Base-by-base conservation (phyloP, 2,329 filamentous ascomycete genomes). In the Monosporascus sp. region DNA sequence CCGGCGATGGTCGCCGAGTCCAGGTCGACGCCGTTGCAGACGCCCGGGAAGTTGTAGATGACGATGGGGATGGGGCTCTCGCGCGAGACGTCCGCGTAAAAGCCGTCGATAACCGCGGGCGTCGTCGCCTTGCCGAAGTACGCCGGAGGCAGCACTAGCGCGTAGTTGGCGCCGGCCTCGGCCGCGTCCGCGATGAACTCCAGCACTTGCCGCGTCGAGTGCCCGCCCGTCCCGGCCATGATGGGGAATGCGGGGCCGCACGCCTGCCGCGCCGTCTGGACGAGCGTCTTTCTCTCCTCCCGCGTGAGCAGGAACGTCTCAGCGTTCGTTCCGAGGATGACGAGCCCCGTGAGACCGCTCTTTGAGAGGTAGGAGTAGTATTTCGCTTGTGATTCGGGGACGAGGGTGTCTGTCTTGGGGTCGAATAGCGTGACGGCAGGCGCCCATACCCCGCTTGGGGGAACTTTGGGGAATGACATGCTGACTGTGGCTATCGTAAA, bases 1-100 rank as follows among this genome's bases (percentile, higher is more conserved):
- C 67, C 67, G 1, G 77, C 71, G 47, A 88, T 82, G 0, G 77
- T 76, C 48, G 82, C 83, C 2, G 83, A 85, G 66, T 87, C 84
- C 24, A 89, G 72, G 64, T 89, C 85, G 3, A 88, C 72, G 24
- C 85, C 85, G 57, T 85, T 85, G 62, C 81, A 86, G 20, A 88
- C 84, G 14, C 74, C 82, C 0, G 85, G 85, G 69, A 88, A 88
- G 67, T 88, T 87, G 68, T 87, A 86, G 15, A 88, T 68, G 41
- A 88, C 75, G 34, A 87, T 72, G 0, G 83, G 83, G 3, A 88
- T 66, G 2, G 75, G 68, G 2, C 73, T 74, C 48, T 71, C 67
- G n/a, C 67, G 66, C 0, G 82, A 80, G 3, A 87, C 71, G 31
- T 85, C 77, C 47, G 69, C 69, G 61, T 78, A 87, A 72, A 87